Evolutionary conservation across 257 asterid genomes (phyloP).

Genomic region (Solanum gandarillasii): DNA sequence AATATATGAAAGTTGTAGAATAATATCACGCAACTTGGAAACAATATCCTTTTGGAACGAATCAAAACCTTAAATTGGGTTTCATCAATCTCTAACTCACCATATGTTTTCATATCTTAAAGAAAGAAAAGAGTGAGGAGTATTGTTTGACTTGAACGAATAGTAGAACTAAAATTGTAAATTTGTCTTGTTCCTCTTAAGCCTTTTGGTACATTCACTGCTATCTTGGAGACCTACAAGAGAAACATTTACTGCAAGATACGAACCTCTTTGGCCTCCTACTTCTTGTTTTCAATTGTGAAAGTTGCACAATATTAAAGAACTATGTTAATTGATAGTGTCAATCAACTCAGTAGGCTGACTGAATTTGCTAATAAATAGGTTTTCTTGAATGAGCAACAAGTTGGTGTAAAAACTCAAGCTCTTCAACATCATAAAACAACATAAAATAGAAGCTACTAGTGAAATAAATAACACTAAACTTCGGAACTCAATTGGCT

Average conservation of each 20-base stretch:
- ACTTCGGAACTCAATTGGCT: not conserved
- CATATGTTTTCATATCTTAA: not conserved
- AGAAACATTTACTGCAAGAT: not conserved
- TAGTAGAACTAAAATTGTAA: not conserved
- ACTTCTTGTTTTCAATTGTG: slow-evolving; percentile 46
- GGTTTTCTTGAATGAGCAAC: not conserved
- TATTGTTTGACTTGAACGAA: slow-evolving; percentile 5
- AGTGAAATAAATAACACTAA: not conserved
- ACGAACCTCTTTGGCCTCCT: slow-evolving; percentile 55
- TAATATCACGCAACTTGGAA: not conserved
- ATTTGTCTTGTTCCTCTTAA: not conserved
- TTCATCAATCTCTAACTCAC: not conserved
- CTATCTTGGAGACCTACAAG: slow-evolving; percentile 17
- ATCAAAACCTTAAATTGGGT: not conserved
- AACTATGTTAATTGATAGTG: not conserved
- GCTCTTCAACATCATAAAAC: not conserved
- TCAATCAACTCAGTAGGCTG: not conserved
- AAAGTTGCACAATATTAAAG: slow-evolving; percentile 34
- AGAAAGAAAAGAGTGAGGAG: not conserved
- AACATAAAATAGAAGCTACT: not conserved
- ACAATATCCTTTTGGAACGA: not conserved
- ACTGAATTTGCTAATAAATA: not conserved
- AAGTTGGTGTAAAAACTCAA: not conserved
- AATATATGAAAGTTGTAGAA: not conserved
- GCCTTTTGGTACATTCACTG: slow-evolving; percentile 1